phyloP scores from a whole-genome alignment of 495 filamentous ascomycete species.

The Ramalina intermedia region DNA sequence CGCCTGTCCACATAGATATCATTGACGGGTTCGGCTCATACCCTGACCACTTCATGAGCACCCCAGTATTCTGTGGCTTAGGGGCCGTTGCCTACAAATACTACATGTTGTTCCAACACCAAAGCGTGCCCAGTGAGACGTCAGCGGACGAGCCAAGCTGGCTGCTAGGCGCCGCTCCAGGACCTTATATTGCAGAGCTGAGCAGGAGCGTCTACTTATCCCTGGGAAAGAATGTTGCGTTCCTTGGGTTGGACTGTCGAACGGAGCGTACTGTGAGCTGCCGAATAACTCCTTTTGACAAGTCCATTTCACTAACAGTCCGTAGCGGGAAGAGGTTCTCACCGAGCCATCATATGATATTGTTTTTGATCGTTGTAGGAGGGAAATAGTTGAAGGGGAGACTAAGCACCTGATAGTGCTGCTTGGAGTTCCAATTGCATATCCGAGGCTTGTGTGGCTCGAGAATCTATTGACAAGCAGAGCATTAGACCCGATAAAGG shows the following conservation, averaged over 20 bases:
- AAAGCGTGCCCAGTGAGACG: conserved; percentile 66
- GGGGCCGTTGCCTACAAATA: conserved; percentile 93
- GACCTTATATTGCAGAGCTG: conserved; percentile 78
- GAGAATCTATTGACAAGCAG: conserved; percentile 67
- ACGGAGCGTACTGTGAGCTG: conserved; percentile 64
- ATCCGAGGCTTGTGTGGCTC: conserved; percentile 70
- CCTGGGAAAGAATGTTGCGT: conserved; percentile 61
- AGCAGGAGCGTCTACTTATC: conserved; percentile 79
- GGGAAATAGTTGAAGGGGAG: conserved; percentile 68
- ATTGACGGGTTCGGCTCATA: conserved; percentile 96
- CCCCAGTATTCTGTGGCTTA: conserved; percentile 77
- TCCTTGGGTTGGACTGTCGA: conserved; percentile 79
- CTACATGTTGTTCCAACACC: conserved; percentile 96
- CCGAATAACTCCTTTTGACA: neutral
- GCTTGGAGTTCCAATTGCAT: conserved; percentile 77
- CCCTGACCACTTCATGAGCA: conserved; percentile 78
- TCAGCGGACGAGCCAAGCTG: conserved; percentile 80
- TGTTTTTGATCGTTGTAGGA: conserved; percentile 69
- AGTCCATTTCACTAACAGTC: conserved; percentile 14
- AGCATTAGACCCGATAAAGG: conserved; percentile 74
- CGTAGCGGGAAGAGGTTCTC: conserved; percentile 58
- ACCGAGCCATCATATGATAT: conserved; percentile 66
- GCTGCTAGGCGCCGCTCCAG: conserved; percentile 62
- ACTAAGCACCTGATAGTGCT: conserved; percentile 82
- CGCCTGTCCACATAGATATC: conserved; percentile 36